A percentile compares a stretch with the other conserved stretches of the same genome.
phyloP scores from a whole-genome alignment of 768 basidiomycete genomes.

The Boletus barrowsii region DNA sequence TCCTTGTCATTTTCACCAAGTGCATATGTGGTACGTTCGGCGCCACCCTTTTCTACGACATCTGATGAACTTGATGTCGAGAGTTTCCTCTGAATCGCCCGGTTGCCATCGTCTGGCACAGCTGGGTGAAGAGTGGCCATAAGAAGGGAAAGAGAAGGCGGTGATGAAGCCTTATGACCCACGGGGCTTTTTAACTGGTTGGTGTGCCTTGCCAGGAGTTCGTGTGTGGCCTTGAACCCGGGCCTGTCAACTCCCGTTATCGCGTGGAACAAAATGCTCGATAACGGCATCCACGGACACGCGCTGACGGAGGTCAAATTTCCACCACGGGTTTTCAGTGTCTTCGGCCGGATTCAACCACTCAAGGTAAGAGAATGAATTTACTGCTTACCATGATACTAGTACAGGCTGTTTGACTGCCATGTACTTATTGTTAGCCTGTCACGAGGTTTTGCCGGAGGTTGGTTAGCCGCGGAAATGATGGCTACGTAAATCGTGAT shows the following conservation, averaged over 20 bases:
- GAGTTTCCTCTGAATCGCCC: slow-evolving; percentile 20
- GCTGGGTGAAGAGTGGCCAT: slow-evolving; percentile 18
- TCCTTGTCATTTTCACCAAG: slow-evolving; percentile 10
- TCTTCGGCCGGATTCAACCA: no score
- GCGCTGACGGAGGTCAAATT: no score
- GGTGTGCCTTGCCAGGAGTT: not conserved
- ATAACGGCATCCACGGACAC: no score
- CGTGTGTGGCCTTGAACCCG: not conserved
- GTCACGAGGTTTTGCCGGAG: not conserved
- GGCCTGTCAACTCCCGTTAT: not conserved
- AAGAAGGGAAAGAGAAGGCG: not conserved
- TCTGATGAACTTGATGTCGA: slow-evolving; percentile 14
- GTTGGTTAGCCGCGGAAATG: not conserved
- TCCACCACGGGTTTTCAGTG: no score
- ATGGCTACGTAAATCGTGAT: not conserved
- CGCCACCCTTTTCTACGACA: slow-evolving; percentile 18
- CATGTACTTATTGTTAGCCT: no score
- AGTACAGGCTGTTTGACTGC: no score
- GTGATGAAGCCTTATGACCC: slow-evolving; percentile 4
- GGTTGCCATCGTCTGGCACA: not conserved
- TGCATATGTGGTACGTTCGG: slow-evolving; percentile 7
- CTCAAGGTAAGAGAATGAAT: no score
- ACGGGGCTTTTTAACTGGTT: not conserved
- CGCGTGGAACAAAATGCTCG: not conserved
- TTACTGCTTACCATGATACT: no score